Evolutionary conservation across 345 rosid species (phyloP).

Genomic region (Salix udensis): DNA sequence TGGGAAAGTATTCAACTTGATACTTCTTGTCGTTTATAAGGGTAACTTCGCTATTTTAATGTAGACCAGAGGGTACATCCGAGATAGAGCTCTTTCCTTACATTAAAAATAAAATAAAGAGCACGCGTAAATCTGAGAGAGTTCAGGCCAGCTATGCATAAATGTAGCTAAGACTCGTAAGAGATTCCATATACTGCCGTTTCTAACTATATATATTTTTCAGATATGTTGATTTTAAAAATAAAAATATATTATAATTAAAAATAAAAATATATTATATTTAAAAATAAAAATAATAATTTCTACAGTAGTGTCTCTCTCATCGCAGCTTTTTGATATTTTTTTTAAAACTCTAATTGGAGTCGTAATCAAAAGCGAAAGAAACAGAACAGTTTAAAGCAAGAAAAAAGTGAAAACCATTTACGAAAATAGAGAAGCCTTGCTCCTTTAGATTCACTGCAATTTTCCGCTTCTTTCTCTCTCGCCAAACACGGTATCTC

Average conservation of each 20-base stretch:
- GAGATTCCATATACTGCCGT: background rate
- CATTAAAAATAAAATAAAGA: background rate
- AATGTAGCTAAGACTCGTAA: slow-evolving; percentile 30
- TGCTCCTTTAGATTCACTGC: slow-evolving; percentile 5
- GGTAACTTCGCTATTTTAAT: background rate
- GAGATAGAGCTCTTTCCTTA: background rate
- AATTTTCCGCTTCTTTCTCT: background rate
- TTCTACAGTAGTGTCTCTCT: too few relatives aligned
- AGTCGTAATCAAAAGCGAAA: background rate
- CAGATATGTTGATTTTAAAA: too few relatives aligned
- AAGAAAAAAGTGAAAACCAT: slow-evolving; percentile 4
- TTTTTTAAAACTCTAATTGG: background rate
- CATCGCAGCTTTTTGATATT: too few relatives aligned
- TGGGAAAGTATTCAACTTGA: too few relatives aligned
- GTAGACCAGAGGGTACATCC: background rate
- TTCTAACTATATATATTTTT: too few relatives aligned
- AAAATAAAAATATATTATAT: too few relatives aligned
- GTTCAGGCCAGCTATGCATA: slow-evolving; percentile 15
- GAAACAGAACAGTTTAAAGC: background rate
- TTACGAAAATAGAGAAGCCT: background rate
- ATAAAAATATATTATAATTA: too few relatives aligned
- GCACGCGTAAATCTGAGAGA: background rate
- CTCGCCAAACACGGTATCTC: background rate
- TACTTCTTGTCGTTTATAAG: background rate
- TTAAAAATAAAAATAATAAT: too few relatives aligned